Evolutionary conservation across 495 filamentous ascomycete genomes (phyloP).

Genomic region (Penicillium samsonianum): DNA sequence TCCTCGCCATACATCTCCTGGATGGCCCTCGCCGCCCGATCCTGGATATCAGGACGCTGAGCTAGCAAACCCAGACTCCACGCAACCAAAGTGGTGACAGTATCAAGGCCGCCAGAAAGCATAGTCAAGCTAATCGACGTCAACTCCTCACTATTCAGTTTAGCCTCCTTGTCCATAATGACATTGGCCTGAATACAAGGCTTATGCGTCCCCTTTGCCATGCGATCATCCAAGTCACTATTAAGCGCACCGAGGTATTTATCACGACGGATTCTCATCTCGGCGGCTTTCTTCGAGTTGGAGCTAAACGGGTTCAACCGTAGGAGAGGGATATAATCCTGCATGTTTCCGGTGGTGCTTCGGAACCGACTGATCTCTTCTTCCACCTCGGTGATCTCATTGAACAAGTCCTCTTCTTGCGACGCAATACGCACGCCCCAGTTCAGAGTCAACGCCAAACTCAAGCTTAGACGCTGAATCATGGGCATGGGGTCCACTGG

Average conservation of each 20-base stretch:
- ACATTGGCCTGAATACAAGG: slow-evolving; percentile 68
- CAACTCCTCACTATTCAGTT: slow-evolving; percentile 59
- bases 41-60: slow-evolving; percentile 59
- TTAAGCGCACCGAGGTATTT: slow-evolving; percentile 58
- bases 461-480: slow-evolving; percentile 60
- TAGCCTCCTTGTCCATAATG: slow-evolving; percentile 60
- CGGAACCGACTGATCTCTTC: slow-evolving; percentile 60
- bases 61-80: slow-evolving; percentile 63
- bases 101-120: slow-evolving; percentile 63
- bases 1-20: slow-evolving; percentile 52
- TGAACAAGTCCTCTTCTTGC: slow-evolving; percentile 58
- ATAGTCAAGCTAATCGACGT: slow-evolving; percentile 64
- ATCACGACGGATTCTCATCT: slow-evolving; percentile 61
- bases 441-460: slow-evolving; percentile 60
- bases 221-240: slow-evolving; percentile 53
- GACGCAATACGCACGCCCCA: slow-evolving; percentile 61
- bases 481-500: slow-evolving; percentile 62
- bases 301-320: slow-evolving; percentile 57
- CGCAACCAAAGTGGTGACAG: slow-evolving; percentile 61
- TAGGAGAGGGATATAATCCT: slow-evolving; percentile 65
- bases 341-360: slow-evolving; percentile 61
- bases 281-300: slow-evolving; percentile 51
- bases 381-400: slow-evolving; percentile 65
- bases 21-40: slow-evolving; percentile 58
- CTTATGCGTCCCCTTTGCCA: slow-evolving; percentile 59